Evolutionary conservation across 257 asterid species (phyloP), one percentile per base, ranked within the genome.

Genomic region (Petunia secreta): DNA sequence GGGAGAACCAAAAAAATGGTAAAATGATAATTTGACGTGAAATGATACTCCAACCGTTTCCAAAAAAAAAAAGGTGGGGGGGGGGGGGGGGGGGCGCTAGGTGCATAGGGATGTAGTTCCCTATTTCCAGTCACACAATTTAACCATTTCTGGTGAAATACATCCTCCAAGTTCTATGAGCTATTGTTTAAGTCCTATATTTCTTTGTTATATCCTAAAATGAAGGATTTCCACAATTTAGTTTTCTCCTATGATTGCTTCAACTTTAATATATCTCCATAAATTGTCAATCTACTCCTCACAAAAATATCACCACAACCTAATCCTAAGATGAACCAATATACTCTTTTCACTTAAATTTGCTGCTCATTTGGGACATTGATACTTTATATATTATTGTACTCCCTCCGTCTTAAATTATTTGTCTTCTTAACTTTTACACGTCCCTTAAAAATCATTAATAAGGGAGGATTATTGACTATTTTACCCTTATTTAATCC

Each of bases 221-320:
- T 82, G 71, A 50, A 76, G 84, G 91, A 86, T 77, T 52, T 82
- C 83, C 83, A 86, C 82, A 79, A 46, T 36, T 58, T 74, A 58
- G 63, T 58, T 58, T 60, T 34, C 39, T 60, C 5, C 65, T 60
- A 60, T 25, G 13, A 68, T 44, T 25, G 9, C 37, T 68, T 44
- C 16, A 16, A 68, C n/a, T 16, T 44, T 58, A 16, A 68, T 8
- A 67, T n/a, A 57, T 44, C 2, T 68, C 41, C 16, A 46, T 44
- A 39, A 68, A 68, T 68, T 68, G 58, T 68, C 58, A 8, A 68
- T 44, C 10, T 16, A 8, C 16, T 68, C 25, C 41, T 3, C 53
- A 6, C 37, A 41, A 40, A 40, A 41, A 66, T 66, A 66, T 15
- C 53, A 39, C 43, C 52, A 40, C 36, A 38, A 65, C 57, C 8